Evolutionary conservation across 768 basidiomycete species (phyloP).

Genomic region (Astraeus odoratus): DNA sequence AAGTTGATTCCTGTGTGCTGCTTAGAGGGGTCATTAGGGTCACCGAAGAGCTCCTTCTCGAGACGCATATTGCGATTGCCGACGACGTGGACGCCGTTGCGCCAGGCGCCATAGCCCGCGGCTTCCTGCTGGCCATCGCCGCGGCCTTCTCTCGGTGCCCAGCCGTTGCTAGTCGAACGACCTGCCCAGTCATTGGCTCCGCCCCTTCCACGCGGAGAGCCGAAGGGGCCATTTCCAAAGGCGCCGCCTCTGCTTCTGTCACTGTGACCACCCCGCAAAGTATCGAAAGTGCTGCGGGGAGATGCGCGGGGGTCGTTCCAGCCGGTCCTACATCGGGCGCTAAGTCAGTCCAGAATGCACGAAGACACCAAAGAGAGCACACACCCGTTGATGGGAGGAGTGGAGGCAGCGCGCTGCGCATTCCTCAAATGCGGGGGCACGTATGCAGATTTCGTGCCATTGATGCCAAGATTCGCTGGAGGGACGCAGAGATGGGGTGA

Average conservation of each 20-base stretch:
- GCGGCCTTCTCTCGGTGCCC: conserved; percentile 29
- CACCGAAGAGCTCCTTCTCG: conserved; percentile 96
- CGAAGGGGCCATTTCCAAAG: conserved; percentile 34
- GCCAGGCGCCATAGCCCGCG: conserved; percentile 65
- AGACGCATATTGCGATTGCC: conserved; percentile 80
- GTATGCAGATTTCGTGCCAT: conserved; percentile 67
- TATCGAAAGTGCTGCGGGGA: conserved; percentile 44
- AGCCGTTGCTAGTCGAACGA: conserved; percentile 31
- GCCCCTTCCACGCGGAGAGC: conserved; percentile 28
- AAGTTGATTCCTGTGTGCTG: conserved; percentile 99
- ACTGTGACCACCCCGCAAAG: conserved; percentile 35
- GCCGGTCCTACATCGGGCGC: conserved; percentile 43
- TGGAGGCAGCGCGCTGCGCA: conserved; percentile 77
- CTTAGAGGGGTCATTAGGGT: conserved; percentile 74
- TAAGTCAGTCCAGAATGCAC: conserved; percentile 10
- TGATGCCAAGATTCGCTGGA: conserved; percentile 70
- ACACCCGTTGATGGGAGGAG: conserved; percentile 48
- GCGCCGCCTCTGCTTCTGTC: conserved; percentile 32
- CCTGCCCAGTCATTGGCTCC: conserved; percentile 35
- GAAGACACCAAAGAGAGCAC: conserved; percentile 17
- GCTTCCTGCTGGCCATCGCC: conserved; percentile 37
- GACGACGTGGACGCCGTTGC: conserved; percentile 80
- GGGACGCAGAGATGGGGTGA: conserved; percentile 1
- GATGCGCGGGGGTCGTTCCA: conserved; percentile 72
- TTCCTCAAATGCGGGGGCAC: conserved; percentile 85